A percentile compares a stretch with the other conserved stretches of the same genome.
Conservation (phyloP, 768 basidiomycete genomes). For the Agrocybe chaxingu region DNA sequence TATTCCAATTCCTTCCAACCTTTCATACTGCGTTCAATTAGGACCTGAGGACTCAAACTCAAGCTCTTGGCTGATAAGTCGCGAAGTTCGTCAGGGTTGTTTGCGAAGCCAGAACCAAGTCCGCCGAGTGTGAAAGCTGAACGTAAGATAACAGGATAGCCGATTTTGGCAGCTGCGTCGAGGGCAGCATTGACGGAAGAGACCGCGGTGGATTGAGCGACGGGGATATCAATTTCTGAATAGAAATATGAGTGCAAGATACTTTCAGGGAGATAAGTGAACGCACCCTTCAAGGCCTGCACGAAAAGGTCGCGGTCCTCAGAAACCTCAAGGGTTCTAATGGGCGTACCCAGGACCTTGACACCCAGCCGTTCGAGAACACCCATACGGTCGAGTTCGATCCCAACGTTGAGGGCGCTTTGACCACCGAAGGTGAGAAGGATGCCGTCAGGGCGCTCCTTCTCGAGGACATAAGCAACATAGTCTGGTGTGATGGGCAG, state of each 20-base stretch:
- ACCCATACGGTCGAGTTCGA: conserved; percentile 96
- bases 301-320: conserved; percentile 97
- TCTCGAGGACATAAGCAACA: conserved; percentile 97
- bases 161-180: conserved; percentile 84
- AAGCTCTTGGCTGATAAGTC: conserved; percentile 92
- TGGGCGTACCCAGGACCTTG: conserved; percentile 92
- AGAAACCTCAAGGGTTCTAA: conserved; percentile 91
- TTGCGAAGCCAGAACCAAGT: conserved; percentile 96
- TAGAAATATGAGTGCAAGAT: conserved; percentile 7
- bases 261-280: not conserved
- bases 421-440: conserved; percentile 98
- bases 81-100: conserved; percentile 90
- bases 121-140: conserved; percentile 97
- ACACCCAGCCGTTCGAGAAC: conserved; percentile 89
- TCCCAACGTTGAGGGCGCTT: conserved; percentile 96
- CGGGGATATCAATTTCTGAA: conserved; percentile 96
- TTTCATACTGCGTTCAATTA: conserved; percentile 98
- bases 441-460: conserved; percentile 96
- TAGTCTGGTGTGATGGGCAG: conserved; percentile 95
- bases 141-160: conserved; percentile 97
- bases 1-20: conserved; percentile 99
- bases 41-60: conserved; percentile 88
- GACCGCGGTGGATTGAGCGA: conserved; percentile 93
- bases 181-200: conserved; percentile 94
- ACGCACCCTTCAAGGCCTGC: conserved; percentile 88